phyloP scores from a whole-genome alignment of 148 eudicot genomes.

The Spergularia marina region DNA sequence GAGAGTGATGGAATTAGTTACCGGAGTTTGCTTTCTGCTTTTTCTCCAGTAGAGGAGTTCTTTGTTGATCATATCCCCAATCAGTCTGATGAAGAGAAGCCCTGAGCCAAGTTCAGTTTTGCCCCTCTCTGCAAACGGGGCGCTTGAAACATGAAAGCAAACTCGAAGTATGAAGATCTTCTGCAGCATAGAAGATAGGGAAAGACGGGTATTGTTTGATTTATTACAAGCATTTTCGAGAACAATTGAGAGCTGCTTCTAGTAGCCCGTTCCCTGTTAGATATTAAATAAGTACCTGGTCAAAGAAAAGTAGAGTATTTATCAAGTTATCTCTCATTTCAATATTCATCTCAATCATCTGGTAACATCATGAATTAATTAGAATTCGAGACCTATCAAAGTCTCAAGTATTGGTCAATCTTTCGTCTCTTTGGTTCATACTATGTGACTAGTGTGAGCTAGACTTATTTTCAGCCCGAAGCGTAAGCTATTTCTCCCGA shows the following conservation, averaged over 20 bases:
- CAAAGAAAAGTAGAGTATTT: neutral
- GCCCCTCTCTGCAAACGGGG: neutral
- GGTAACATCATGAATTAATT: neutral
- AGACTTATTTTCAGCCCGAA: neutral
- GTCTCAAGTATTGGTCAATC: neutral
- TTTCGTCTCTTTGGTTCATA: neutral
- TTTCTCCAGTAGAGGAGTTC: slow-evolving; percentile 83
- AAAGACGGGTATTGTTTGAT: slow-evolving; percentile 3
- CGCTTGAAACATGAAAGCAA: neutral
- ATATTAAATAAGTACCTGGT: slow-evolving; percentile 16
- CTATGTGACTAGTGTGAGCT: neutral
- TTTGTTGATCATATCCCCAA: slow-evolving; percentile 76
- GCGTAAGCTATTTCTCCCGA: slow-evolving; percentile 1
- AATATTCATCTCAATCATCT: slow-evolving; percentile 1
- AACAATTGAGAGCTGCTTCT: slow-evolving; percentile 11
- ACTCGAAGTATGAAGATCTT: neutral
- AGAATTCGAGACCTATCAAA: neutral
- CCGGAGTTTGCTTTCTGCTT: slow-evolving; percentile 9
- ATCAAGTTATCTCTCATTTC: neutral
- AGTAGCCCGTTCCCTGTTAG: slow-evolving; percentile 19
- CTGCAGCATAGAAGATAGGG: neutral
- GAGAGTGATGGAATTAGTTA: neutral
- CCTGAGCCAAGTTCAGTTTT: slow-evolving; percentile 30
- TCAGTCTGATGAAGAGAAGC: slow-evolving; percentile 70
- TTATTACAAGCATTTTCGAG: slow-evolving; percentile 10